Evolutionary conservation across 192 early-diverging fungal genomes (phyloP).

Genomic region (Dissophora ornata): DNA sequence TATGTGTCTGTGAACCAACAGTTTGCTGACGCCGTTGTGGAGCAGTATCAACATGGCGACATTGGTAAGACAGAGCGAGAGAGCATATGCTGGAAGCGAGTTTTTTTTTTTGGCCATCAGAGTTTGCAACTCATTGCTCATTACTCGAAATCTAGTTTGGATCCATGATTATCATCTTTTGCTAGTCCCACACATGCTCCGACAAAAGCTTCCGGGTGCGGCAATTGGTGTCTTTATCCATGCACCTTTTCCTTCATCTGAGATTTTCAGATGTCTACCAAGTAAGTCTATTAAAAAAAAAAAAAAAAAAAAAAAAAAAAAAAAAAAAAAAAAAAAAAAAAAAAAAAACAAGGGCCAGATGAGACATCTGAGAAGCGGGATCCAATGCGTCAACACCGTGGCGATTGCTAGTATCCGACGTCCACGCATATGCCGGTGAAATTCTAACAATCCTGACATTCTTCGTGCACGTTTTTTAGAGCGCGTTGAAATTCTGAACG

Average conservation of each 20-base stretch:
- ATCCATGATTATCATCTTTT: slow-evolving; percentile 98
- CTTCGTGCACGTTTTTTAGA: slow-evolving; percentile 56
- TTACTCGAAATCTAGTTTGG: slow-evolving; percentile 81
- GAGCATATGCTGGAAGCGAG: too few species aligned
- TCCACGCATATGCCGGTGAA: too few species aligned
- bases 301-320: too few species aligned
- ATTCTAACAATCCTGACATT: neutral
- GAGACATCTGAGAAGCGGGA: too few species aligned
- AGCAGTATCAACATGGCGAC: slow-evolving; percentile 81
- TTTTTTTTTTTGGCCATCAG: too few species aligned
- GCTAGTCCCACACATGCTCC: slow-evolving; percentile 89
- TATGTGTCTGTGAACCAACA: slow-evolving; percentile 85
- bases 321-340: too few species aligned
- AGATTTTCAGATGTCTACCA: slow-evolving; percentile 94
- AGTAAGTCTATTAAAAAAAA: slow-evolving; percentile 59
- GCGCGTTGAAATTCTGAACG: slow-evolving; percentile 85
- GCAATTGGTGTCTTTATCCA: slow-evolving; percentile 96
- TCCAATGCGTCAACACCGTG: too few species aligned
- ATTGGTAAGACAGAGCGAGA: slow-evolving; percentile 77
- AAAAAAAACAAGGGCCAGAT: too few species aligned
- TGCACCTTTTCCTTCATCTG: slow-evolving; percentile 95
- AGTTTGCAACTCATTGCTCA: too few species aligned
- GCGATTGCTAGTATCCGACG: too few species aligned
- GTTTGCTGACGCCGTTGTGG: slow-evolving; percentile 77
- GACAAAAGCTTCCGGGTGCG: slow-evolving; percentile 81